These are phyloP conservation scores for Cutaneotrichosporon cutaneum DNA, from an alignment of 1,284 basidiomycete genomes.

Conservation along the genomic window DNA sequence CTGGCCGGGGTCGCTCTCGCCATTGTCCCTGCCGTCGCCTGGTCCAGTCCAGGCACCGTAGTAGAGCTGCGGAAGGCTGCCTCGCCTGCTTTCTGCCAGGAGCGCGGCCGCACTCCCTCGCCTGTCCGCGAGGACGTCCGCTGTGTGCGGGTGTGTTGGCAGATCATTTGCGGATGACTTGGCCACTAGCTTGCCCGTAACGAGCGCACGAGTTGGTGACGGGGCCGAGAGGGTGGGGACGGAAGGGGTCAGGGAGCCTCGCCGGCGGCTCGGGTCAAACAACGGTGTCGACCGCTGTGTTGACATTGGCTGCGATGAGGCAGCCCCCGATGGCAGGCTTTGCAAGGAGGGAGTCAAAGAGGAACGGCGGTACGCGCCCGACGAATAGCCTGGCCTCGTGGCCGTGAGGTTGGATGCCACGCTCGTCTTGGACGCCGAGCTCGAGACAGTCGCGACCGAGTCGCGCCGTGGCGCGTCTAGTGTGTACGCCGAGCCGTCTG, in stretches of 20 bases:
- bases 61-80: slow-evolving; percentile 45
- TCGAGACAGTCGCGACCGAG: slow-evolving; percentile 31
- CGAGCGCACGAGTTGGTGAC: slow-evolving; percentile 40
- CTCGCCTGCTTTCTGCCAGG: slow-evolving; percentile 29
- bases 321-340: slow-evolving; percentile 16
- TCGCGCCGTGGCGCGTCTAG: slow-evolving; percentile 20
- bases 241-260: slow-evolving; percentile 44
- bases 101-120: slow-evolving; percentile 12
- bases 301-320: slow-evolving; percentile 11
- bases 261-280: slow-evolving; percentile 23
- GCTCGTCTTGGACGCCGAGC: slow-evolving; percentile 40
- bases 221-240: slow-evolving; percentile 36
- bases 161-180: neutral
- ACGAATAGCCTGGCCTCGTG: slow-evolving; percentile 27
- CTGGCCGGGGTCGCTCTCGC: slow-evolving; percentile 25
- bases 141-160: slow-evolving; percentile 20
- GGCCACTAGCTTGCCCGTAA: slow-evolving; percentile 21
- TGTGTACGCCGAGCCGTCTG: slow-evolving; percentile 4
- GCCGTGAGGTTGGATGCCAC: slow-evolving; percentile 43
- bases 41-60: slow-evolving; percentile 37
- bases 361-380: slow-evolving; percentile 28
- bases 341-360: slow-evolving; percentile 41
- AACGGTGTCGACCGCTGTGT: neutral
- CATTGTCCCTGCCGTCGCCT: slow-evolving; percentile 32
- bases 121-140: slow-evolving; percentile 16